Conservation (phyloP, 2,329 filamentous ascomycete species). For the Sporothrix protearum region DNA sequence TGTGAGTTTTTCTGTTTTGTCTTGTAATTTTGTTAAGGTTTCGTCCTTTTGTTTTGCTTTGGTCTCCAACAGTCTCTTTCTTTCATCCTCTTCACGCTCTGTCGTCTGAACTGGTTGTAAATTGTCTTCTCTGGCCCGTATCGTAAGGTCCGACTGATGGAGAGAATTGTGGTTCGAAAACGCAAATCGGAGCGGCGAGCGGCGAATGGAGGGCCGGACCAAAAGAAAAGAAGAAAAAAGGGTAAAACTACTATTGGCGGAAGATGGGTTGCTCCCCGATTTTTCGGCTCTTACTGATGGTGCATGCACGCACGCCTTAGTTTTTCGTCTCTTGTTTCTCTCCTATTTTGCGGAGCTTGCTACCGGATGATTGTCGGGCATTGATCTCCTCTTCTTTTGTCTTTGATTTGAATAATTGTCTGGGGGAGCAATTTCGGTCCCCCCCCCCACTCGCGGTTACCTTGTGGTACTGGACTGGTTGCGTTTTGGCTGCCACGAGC, state of each 20-base stretch:
- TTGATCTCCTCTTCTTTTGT: neutral
- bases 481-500: constrained; percentile 9
- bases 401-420: neutral
- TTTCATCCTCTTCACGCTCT: neutral
- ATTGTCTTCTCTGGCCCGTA: neutral
- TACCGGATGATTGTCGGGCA: neutral
- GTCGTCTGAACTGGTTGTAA: neutral
- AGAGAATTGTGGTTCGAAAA: neutral
- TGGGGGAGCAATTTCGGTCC: neutral
- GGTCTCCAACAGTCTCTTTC: neutral
- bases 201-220: constrained; percentile 2
- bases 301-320: neutral
- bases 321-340: neutral
- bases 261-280: constrained; percentile 8
- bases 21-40: neutral
- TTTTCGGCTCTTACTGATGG: neutral
- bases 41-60: neutral
- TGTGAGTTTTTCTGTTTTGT: neutral
- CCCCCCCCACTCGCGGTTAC: neutral
- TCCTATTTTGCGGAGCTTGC: neutral
- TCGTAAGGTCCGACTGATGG: neutral
- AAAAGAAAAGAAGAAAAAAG: neutral
- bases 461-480: neutral
- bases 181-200: constrained; percentile 7
- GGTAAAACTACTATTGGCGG: constrained; percentile 10